Conservation (phyloP, 1,284 basidiomycete species). For the Ganoderma multipileum region DNA sequence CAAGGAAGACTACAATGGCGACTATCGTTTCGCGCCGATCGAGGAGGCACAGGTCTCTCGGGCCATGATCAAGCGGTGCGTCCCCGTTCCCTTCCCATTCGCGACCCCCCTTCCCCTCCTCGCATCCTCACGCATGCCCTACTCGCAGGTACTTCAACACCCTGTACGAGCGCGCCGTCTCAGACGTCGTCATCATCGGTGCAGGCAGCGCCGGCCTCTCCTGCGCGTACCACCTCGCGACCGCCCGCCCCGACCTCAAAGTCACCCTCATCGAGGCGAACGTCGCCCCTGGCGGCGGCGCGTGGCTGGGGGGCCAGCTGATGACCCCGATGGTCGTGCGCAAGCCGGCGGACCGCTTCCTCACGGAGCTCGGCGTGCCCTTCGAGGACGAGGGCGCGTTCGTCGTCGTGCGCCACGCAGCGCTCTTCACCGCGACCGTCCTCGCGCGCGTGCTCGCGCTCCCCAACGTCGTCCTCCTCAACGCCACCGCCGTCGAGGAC, state of each 20-base stretch:
- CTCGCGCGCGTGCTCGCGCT: slow-evolving; percentile 77
- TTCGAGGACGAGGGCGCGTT: slow-evolving; percentile 86
- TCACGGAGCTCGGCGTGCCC: slow-evolving; percentile 75
- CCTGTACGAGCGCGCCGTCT: slow-evolving; percentile 79
- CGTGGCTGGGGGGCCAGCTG: slow-evolving; percentile 84
- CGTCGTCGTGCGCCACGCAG: slow-evolving; percentile 84
- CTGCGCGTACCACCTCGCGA: slow-evolving; percentile 79
- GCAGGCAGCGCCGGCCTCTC: slow-evolving; percentile 84
- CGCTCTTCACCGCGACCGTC: slow-evolving; percentile 83
- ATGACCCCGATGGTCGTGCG: slow-evolving; percentile 90
- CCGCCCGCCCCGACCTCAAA: slow-evolving; percentile 75
- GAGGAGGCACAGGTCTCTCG: slow-evolving; percentile 80
- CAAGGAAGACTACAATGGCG: slow-evolving; percentile 61
- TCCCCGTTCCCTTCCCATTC: background rate
- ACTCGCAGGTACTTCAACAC: slow-evolving; percentile 65
- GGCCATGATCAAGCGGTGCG: slow-evolving; percentile 80
- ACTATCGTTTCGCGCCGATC: slow-evolving; percentile 76
- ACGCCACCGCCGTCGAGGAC: slow-evolving; percentile 82
- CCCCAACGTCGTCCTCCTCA: slow-evolving; percentile 79
- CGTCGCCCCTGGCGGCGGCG: slow-evolving; percentile 83
- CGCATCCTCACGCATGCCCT: background rate
- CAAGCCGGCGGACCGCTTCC: slow-evolving; percentile 82
- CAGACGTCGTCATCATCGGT: slow-evolving; percentile 83
- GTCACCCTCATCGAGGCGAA: slow-evolving; percentile 86
- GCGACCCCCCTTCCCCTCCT: background rate